Evolutionary conservation across 768 basidiomycete species (phyloP).

Genomic region (Exidia glandulosa): DNA sequence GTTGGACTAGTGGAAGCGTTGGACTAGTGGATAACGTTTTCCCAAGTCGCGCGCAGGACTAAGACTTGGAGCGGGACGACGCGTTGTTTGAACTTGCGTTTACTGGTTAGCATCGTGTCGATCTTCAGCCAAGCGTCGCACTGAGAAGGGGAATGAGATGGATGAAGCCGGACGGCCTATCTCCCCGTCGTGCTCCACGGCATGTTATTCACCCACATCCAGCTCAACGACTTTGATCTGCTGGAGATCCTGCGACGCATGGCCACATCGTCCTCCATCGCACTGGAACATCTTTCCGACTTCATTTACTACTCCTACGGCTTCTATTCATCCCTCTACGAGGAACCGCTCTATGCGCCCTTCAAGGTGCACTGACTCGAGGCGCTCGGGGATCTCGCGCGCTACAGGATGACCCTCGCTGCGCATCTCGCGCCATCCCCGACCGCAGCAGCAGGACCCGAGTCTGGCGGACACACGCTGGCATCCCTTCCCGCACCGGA

Average conservation of each 20-base stretch:
- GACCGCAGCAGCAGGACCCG: constrained; percentile 30
- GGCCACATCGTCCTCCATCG: constrained; percentile 50
- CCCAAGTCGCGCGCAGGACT: too few species aligned
- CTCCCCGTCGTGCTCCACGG: too few species aligned
- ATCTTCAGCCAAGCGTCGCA: too few species aligned
- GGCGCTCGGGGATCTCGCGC: constrained; percentile 88
- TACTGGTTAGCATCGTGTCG: too few species aligned
- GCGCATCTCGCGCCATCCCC: constrained; percentile 57
- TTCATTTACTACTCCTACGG: constrained; percentile 93
- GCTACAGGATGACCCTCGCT: constrained; percentile 95
- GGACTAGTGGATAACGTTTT: too few species aligned
- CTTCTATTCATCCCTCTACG: constrained; percentile 83
- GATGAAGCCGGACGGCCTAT: too few species aligned
- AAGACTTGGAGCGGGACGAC: too few species aligned
- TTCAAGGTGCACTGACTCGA: constrained; percentile 90
- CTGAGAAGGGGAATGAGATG: too few species aligned
- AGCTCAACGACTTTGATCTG: too few species aligned
- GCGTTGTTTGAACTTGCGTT: too few species aligned
- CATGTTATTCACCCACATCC: too few species aligned
- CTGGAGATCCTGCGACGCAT: constrained; percentile 85
- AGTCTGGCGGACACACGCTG: constrained; percentile 8
- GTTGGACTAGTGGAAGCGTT: too few species aligned
- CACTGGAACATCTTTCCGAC: constrained; percentile 85
- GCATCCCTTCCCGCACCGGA: constrained; percentile 17
- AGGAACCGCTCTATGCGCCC: constrained; percentile 55